Percentiles rank a stretch among this genome's conserved stretches.
phyloP scores from a whole-genome alignment of 768 basidiomycete genomes.

The Suillus placidus region DNA sequence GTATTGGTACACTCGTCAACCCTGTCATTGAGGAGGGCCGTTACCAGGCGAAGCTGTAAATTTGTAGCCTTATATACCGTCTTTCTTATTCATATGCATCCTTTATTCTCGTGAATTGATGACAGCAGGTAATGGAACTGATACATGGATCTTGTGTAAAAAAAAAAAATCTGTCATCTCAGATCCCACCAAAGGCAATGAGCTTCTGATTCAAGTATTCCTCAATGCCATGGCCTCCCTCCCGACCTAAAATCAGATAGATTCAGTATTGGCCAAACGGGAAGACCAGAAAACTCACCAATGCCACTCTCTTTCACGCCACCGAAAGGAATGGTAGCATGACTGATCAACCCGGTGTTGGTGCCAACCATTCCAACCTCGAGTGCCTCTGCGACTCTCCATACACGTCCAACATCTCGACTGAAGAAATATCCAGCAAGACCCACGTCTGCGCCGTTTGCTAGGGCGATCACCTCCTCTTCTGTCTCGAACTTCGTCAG shows the following conservation, averaged over 20 bases:
- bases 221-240: slow-evolving; percentile 87
- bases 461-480: slow-evolving; percentile 85
- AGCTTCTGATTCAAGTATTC: slow-evolving; percentile 86
- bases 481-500: slow-evolving; percentile 91
- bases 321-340: slow-evolving; percentile 84
- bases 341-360: slow-evolving; percentile 80
- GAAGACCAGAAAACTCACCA: slow-evolving; percentile 38
- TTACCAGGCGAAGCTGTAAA: slow-evolving; percentile 46
- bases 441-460: slow-evolving; percentile 83
- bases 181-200: slow-evolving; percentile 79
- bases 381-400: slow-evolving; percentile 92
- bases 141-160: slow-evolving; percentile 6
- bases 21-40: slow-evolving; percentile 70
- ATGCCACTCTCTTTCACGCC: slow-evolving; percentile 90
- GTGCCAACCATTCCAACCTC: slow-evolving; percentile 93
- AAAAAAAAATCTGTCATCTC: slow-evolving; percentile 13
- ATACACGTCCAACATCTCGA: slow-evolving; percentile 83
- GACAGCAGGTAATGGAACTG: neutral
- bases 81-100: neutral
- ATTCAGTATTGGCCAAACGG: slow-evolving; percentile 8
- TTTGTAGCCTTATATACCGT: neutral
- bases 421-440: slow-evolving; percentile 95
- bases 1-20: slow-evolving; percentile 81
- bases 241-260: slow-evolving; percentile 52
- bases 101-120: neutral